phyloP scores from a whole-genome alignment of 176 grass and related monocot genomes.

The Oryza meridionalis region DNA sequence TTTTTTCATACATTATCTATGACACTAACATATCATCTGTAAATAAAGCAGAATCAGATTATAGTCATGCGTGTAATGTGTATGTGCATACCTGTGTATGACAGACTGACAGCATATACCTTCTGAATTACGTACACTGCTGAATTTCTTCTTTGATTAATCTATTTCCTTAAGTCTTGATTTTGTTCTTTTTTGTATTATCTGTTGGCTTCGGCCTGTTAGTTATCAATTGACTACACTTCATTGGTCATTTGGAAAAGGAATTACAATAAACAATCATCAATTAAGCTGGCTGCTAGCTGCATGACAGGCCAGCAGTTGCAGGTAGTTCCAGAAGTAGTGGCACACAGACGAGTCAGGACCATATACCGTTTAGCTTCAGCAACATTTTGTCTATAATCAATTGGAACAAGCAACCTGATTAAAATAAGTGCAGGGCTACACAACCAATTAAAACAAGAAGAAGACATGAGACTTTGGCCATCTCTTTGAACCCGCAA shows the following conservation, averaged over 20 bases:
- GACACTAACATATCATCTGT: neutral
- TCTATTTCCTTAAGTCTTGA: neutral
- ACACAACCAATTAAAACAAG: neutral
- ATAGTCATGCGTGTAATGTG: neutral
- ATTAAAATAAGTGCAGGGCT: slow-evolving; percentile 7
- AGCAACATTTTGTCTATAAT: neutral
- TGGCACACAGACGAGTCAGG: slow-evolving; percentile 3
- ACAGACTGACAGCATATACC: neutral
- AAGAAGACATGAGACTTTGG: neutral
- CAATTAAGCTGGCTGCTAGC: slow-evolving; percentile 1
- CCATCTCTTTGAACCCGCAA: neutral
- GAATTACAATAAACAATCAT: neutral
- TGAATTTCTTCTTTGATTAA: slow-evolving; percentile 2
- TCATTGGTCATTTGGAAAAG: neutral
- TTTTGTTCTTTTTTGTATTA: neutral
- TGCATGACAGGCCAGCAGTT: slow-evolving; percentile 18
- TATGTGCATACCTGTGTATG: neutral
- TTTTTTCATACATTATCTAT: too few relatives aligned
- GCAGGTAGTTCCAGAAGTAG: slow-evolving; percentile 1
- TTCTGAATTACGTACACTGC: neutral
- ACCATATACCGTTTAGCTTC: neutral
- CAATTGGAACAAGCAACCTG: neutral
- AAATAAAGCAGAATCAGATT: neutral
- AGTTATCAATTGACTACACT: neutral
- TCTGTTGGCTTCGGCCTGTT: neutral